phyloP scores from a whole-genome alignment of 352 stramenopile species.

The Phytophthora hibernalis region DNA sequence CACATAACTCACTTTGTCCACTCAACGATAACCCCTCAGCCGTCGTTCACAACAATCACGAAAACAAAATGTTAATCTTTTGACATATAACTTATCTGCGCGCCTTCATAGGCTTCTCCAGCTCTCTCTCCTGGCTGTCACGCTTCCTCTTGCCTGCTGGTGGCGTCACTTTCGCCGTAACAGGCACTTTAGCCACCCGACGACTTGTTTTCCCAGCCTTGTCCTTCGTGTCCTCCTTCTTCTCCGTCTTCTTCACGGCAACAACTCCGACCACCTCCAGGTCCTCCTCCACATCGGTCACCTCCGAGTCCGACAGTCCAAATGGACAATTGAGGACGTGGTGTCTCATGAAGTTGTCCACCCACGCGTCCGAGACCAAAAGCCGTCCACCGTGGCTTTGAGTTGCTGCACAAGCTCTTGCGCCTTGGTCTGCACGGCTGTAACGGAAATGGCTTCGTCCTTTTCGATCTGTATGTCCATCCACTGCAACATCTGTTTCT shows the following conservation, averaged over 20 bases:
- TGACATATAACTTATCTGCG: conserved; percentile 23
- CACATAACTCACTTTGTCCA: neutral
- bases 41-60: neutral
- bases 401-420: conserved; percentile 20
- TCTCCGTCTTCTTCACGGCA: conserved; percentile 3
- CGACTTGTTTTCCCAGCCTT: conserved; percentile 32
- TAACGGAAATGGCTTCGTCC: conserved; percentile 30
- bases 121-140: conserved; percentile 5
- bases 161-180: neutral
- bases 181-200: conserved; percentile 13
- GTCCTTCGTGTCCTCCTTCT: neutral
- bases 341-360: conserved; percentile 37
- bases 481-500: conserved; percentile 72
- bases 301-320: conserved; percentile 34
- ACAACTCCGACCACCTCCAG: conserved; percentile 1
- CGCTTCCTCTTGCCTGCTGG: conserved; percentile 32
- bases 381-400: conserved; percentile 22
- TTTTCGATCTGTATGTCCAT: conserved; percentile 40
- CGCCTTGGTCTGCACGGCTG: conserved; percentile 21
- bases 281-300: conserved; percentile 18
- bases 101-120: conserved; percentile 3
- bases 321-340: conserved; percentile 38
- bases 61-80: neutral
- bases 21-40: neutral
- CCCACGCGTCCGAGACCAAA: conserved; percentile 39